phyloP scores from a whole-genome alignment of 495 filamentous ascomycete genomes.

The Pseudomonodictys pantanalensis region DNA sequence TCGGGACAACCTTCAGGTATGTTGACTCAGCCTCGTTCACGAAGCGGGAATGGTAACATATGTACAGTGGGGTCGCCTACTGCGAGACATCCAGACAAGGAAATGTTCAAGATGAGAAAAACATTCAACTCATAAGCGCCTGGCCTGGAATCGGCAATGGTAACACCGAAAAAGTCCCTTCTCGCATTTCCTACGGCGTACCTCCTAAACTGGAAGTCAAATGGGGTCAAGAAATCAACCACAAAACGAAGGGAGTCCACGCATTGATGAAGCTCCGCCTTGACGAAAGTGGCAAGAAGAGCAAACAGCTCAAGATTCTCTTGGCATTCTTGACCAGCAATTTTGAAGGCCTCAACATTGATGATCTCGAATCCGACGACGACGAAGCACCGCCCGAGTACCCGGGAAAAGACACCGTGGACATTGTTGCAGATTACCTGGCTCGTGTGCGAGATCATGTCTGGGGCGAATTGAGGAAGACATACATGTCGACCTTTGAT shows the following conservation, averaged over 20 bases:
- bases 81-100: background rate
- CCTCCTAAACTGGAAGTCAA: background rate
- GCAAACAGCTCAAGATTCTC: background rate
- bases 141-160: background rate
- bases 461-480: background rate
- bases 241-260: slow-evolving; percentile 4
- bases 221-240: slow-evolving; percentile 3
- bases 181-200: background rate
- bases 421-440: slow-evolving; percentile 9
- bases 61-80: background rate
- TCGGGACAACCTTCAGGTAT: slow-evolving; percentile 3
- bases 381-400: slow-evolving; percentile 8
- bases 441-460: background rate
- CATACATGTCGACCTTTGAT: background rate
- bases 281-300: background rate
- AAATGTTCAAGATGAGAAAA: background rate
- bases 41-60: background rate
- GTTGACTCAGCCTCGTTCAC: background rate
- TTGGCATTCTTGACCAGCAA: slow-evolving; percentile 1
- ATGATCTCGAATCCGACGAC: background rate
- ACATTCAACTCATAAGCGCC: background rate
- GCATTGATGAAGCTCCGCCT: slow-evolving; percentile 2
- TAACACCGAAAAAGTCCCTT: background rate
- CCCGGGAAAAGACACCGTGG: slow-evolving; percentile 6
- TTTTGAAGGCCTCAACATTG: background rate